phyloP scores from a whole-genome alignment of 2,329 filamentous ascomycete genomes.

The Phialophora macrospora region DNA sequence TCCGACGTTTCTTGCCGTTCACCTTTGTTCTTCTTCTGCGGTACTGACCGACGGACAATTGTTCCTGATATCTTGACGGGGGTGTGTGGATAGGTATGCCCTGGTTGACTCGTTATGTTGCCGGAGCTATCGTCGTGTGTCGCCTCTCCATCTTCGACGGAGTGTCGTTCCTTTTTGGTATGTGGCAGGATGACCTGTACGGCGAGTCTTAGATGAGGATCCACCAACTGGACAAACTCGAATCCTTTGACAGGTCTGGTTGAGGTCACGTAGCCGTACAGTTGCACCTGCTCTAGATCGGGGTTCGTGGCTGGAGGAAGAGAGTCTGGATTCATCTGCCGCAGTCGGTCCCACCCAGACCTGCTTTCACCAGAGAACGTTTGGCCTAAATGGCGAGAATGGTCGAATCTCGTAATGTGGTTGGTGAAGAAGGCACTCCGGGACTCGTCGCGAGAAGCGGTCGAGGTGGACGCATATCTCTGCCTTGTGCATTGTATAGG shows the following conservation, averaged over 20 bases:
- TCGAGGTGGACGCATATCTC: background rate
- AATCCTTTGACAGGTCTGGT: slow-evolving; percentile 30
- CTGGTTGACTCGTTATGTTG: background rate
- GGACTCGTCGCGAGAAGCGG: background rate
- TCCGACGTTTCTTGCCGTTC: background rate
- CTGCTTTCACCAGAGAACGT: background rate
- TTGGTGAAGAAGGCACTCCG: background rate
- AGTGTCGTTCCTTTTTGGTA: slow-evolving; percentile 5
- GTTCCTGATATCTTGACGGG: slow-evolving; percentile 28
- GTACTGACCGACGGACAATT: slow-evolving; percentile 21
- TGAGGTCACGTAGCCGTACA: slow-evolving; percentile 37
- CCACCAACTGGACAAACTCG: slow-evolving; percentile 34
- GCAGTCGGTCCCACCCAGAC: slow-evolving; percentile 25
- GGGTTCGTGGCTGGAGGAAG: background rate
- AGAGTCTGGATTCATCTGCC: slow-evolving; percentile 9
- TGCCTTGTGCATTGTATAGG: background rate
- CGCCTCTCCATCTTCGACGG: background rate
- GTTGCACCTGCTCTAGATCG: slow-evolving; percentile 8
- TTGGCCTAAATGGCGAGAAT: background rate
- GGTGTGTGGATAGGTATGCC: slow-evolving; percentile 18
- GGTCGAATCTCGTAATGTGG: background rate
- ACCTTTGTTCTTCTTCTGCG: slow-evolving; percentile 11
- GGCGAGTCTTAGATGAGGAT: slow-evolving; percentile 27
- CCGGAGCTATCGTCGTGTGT: background rate
- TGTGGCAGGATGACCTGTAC: slow-evolving; percentile 38